Evolutionary conservation across 116 monocot genomes (phyloP).

Genomic region (Phalaenopsis hybrid): DNA sequence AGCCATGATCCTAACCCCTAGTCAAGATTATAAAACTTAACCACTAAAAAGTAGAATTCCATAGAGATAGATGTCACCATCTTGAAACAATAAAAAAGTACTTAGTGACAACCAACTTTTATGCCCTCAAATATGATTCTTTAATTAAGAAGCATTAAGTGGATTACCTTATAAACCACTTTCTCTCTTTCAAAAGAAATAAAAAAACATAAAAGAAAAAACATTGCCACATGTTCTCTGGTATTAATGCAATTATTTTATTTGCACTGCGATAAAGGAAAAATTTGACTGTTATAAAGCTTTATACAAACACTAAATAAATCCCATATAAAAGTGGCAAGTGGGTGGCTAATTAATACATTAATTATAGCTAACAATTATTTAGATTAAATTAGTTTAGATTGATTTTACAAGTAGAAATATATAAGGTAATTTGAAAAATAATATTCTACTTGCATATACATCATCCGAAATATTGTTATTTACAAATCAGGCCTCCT

Average conservation of each 20-base stretch:
- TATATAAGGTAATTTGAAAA: too few relatives aligned
- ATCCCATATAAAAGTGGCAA: too few relatives aligned
- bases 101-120: background rate
- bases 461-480: too few relatives aligned
- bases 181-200: background rate
- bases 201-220: background rate
- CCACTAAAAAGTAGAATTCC: background rate
- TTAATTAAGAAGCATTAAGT: conserved; percentile 1
- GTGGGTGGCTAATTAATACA: too few relatives aligned
- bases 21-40: background rate
- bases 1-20: background rate
- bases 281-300: background rate
- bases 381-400: too few relatives aligned
- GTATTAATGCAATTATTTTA: background rate
- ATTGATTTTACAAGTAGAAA: too few relatives aligned
- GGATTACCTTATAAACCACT: background rate
- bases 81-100: conserved; percentile 1
- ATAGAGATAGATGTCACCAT: background rate
- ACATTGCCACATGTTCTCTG: background rate
- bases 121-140: conserved; percentile 1
- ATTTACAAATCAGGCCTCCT: too few relatives aligned
- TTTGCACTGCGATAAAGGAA: background rate
- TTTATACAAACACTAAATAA: background rate
- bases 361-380: too few relatives aligned
- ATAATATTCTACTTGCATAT: too few relatives aligned